Evolutionary conservation across 2,329 filamentous ascomycete genomes (phyloP).

Genomic region (Bipolaris cookei): DNA sequence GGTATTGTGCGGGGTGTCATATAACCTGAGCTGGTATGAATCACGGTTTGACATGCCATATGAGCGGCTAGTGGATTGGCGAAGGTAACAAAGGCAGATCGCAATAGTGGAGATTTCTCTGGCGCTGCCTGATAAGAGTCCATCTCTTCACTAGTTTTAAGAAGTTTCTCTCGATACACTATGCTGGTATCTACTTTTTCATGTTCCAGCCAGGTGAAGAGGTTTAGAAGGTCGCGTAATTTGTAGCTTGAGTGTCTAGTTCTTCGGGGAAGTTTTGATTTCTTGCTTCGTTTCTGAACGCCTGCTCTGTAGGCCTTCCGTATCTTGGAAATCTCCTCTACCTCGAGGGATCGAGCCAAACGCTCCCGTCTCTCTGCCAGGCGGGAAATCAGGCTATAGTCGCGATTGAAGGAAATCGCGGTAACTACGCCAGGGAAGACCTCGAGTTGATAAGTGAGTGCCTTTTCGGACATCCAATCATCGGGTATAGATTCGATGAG

Average conservation of each 20-base stretch:
- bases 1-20: constrained; percentile 14
- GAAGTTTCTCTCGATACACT: constrained; percentile 9
- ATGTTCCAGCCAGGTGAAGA: constrained; percentile 1
- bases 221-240: not conserved
- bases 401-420: constrained; percentile 14
- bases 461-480: constrained; percentile 13
- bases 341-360: constrained; percentile 8
- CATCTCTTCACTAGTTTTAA: constrained; percentile 9
- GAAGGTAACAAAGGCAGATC: constrained; percentile 19
- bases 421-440: constrained; percentile 13
- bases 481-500: constrained; percentile 22
- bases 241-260: not conserved
- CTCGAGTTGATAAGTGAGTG: constrained; percentile 12
- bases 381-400: constrained; percentile 13
- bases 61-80: constrained; percentile 9
- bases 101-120: constrained; percentile 5
- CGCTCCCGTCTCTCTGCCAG: not conserved
- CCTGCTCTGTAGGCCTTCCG: constrained; percentile 3
- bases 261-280: not conserved
- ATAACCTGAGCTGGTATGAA: constrained; percentile 13
- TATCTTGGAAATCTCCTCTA: constrained; percentile 9
- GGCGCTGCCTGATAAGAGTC: not conserved
- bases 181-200: constrained; percentile 13
- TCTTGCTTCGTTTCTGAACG: not conserved
- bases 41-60: constrained; percentile 16